A percentile compares a stretch with the other conserved stretches of the same genome.
Conservation (phyloP, 495 filamentous ascomycete species). For the Hypoxylon cercidicola region DNA sequence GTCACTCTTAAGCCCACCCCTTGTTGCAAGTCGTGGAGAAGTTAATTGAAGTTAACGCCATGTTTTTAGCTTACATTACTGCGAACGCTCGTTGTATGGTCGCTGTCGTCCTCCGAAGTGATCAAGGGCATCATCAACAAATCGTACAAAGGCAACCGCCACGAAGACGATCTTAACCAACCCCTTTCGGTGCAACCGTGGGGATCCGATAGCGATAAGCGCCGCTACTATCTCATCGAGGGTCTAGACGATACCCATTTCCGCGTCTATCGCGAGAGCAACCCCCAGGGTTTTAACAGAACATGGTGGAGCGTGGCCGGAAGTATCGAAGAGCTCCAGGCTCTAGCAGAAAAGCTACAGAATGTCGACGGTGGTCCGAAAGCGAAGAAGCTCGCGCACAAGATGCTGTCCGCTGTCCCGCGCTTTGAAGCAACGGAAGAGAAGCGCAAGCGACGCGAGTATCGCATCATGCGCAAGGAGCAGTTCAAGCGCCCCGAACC, state of each 20-base stretch:
- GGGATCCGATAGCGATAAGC: constrained; percentile 90
- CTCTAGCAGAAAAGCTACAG: constrained; percentile 76
- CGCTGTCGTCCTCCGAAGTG: constrained; percentile 87
- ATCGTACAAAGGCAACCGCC: constrained; percentile 87
- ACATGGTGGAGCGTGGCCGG: constrained; percentile 95
- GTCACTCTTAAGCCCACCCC: too few relatives aligned
- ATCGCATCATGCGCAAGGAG: constrained; percentile 84
- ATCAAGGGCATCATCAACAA: constrained; percentile 83
- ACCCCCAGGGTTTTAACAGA: constrained; percentile 76
- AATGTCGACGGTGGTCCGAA: constrained; percentile 79
- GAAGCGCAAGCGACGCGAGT: constrained; percentile 94
- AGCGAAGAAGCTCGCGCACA: constrained; percentile 77
- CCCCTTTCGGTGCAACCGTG: constrained; percentile 93
- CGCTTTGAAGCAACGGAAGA: constrained; percentile 96
- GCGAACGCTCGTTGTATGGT: constrained; percentile 85
- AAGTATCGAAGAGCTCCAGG: constrained; percentile 84
- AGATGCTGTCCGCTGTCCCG: constrained; percentile 82
- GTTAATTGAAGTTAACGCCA: constrained; percentile 27
- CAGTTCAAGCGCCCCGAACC: constrained; percentile 88
- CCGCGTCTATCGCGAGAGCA: constrained; percentile 94
- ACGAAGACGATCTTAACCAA: constrained; percentile 93
- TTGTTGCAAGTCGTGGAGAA: too few relatives aligned
- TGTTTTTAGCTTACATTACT: constrained; percentile 75
- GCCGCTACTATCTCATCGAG: constrained; percentile 93
- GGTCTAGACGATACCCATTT: constrained; percentile 94